Evolutionary conservation across 2,329 filamentous ascomycete species (phyloP).

Genomic region (Westerdykella sp.): DNA sequence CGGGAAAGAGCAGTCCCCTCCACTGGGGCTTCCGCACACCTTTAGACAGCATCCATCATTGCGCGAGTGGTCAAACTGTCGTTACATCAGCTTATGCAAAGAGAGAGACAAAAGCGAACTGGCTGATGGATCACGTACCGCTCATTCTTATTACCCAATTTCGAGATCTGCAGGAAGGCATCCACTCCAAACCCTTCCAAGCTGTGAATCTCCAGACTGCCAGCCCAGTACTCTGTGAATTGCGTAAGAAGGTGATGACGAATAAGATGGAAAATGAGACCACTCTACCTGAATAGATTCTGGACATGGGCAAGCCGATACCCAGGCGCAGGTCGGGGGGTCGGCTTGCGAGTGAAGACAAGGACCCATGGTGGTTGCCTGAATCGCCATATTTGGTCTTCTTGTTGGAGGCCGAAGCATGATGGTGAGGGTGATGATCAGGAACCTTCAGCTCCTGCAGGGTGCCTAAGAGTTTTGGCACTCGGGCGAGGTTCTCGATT

Average conservation of each 20-base stretch:
- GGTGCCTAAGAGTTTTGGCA: conserved; percentile 88
- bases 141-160: conserved; percentile 96
- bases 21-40: too few relatives aligned
- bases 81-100: conserved; percentile 4
- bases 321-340: conserved; percentile 83
- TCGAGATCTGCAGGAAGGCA: conserved; percentile 91
- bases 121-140: conserved; percentile 40
- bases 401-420: conserved; percentile 16
- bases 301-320: conserved; percentile 87
- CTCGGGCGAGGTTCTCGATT: conserved; percentile 76
- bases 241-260: conserved; percentile 2
- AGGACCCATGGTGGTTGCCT: conserved; percentile 51
- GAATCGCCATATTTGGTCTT: conserved; percentile 20
- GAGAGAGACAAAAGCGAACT: neutral
- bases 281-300: conserved; percentile 64
- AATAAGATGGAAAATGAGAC: neutral
- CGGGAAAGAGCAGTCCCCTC: too few relatives aligned
- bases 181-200: conserved; percentile 94
- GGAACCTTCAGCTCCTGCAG: conserved; percentile 70
- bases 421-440: conserved; percentile 10
- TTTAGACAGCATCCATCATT: conserved; percentile 47
- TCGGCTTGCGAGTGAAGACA: conserved; percentile 72
- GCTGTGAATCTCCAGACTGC: conserved; percentile 82
- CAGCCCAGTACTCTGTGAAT: conserved; percentile 80
- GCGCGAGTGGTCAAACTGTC: conserved; percentile 52